A percentile compares a stretch with the other conserved stretches of the same genome.
Evolutionary conservation across 768 basidiomycete species (phyloP).

Genomic region (Tulasnella sp.): DNA sequence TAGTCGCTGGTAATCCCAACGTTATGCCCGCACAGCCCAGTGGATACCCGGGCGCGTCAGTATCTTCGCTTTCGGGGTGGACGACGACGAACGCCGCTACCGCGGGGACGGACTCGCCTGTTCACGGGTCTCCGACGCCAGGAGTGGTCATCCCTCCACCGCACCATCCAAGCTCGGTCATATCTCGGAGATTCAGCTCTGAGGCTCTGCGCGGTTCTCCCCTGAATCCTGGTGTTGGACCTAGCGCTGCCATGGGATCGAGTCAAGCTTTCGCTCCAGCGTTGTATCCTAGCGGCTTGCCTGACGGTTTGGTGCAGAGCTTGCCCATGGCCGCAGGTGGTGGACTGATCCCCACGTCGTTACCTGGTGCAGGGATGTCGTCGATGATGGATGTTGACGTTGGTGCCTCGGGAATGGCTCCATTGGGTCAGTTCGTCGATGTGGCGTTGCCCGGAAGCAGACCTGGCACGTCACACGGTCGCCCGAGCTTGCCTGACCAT

Average conservation of each 20-base stretch:
- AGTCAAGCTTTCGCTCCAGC: background rate
- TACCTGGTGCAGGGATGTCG: background rate
- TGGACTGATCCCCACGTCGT: background rate
- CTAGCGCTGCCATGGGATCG: background rate
- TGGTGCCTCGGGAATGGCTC: background rate
- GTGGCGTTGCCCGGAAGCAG: background rate
- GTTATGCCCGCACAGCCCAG: background rate
- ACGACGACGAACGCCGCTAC: background rate
- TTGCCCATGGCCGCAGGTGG: background rate
- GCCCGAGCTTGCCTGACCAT: background rate
- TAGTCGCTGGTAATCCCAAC: background rate
- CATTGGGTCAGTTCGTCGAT: background rate
- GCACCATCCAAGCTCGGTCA: background rate
- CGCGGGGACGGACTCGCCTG: background rate
- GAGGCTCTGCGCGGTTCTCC: slow-evolving; percentile 11
- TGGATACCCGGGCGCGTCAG: background rate
- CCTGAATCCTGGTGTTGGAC: background rate
- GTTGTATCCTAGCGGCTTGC: background rate
- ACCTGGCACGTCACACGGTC: slow-evolving; percentile 20
- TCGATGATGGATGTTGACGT: slow-evolving; percentile 23
- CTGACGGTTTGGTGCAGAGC: background rate
- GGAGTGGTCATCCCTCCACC: slow-evolving; percentile 29
- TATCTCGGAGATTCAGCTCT: background rate
- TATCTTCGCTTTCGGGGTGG: background rate
- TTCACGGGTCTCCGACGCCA: background rate